A percentile compares a stretch with the other conserved stretches of the same genome.
phyloP scores from a whole-genome alignment of 441 rosid species.

The Kokia cookei region DNA sequence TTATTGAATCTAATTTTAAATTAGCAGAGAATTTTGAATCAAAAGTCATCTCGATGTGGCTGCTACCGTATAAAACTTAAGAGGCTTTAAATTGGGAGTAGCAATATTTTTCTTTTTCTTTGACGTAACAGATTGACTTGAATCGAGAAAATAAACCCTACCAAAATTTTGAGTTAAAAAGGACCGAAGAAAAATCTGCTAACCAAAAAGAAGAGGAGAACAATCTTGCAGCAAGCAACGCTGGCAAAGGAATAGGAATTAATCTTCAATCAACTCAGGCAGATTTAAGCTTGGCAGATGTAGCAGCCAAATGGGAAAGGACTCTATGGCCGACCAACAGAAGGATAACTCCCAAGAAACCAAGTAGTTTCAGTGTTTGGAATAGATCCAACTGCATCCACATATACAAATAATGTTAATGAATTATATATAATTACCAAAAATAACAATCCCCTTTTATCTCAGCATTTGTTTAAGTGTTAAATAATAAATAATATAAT shows the following conservation, averaged over 20 bases:
- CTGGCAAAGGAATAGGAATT: not conserved
- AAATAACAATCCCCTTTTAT: not conserved
- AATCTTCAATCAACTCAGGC: slow-evolving; percentile 30
- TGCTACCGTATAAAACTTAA: not conserved
- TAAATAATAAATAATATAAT: not conserved
- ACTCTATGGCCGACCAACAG: slow-evolving; percentile 82
- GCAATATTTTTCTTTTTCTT: not conserved
- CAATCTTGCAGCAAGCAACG: not conserved
- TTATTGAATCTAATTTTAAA: not conserved
- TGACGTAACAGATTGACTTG: not conserved
- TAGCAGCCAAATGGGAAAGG: slow-evolving; percentile 75
- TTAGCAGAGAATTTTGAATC: not conserved
- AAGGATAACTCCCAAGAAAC: slow-evolving; percentile 75
- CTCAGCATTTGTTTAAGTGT: not conserved
- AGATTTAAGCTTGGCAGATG: slow-evolving; percentile 82
- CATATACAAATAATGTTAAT: not conserved
- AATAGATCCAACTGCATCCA: slow-evolving; percentile 81
- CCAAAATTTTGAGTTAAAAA: slow-evolving; percentile 29
- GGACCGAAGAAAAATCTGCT: not conserved
- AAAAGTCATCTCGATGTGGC: not conserved
- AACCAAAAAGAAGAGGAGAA: not conserved
- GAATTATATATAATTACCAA: not conserved
- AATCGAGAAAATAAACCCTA: slow-evolving; percentile 12
- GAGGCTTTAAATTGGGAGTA: not conserved
- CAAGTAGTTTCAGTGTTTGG: slow-evolving; percentile 71